Conservation (phyloP, 768 basidiomycete species). For the Tulasnella sp. region DNA sequence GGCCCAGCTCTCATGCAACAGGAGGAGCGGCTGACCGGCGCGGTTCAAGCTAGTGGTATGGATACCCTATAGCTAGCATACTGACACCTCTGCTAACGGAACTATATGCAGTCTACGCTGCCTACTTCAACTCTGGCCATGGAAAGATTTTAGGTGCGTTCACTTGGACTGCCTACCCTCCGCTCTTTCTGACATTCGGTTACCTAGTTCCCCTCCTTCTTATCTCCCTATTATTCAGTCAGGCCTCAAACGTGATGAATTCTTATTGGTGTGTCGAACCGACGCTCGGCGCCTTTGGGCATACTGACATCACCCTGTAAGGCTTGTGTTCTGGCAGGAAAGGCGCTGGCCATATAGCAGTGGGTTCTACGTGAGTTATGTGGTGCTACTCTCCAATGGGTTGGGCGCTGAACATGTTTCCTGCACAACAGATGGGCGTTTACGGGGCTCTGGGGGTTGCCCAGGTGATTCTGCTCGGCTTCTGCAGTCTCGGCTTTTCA, state of each 20-base stretch:
- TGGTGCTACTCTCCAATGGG: neutral
- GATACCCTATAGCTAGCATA: no score
- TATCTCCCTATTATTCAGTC: neutral
- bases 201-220: neutral
- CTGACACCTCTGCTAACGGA: neutral
- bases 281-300: neutral
- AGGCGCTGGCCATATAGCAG: conserved; percentile 6
- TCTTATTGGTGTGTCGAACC: neutral
- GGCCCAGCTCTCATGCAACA: conserved; percentile 49
- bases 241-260: conserved; percentile 16
- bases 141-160: neutral
- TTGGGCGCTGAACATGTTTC: neutral
- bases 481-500: neutral
- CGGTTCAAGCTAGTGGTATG: conserved; percentile 44
- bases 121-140: conserved; percentile 3
- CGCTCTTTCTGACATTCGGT: neutral
- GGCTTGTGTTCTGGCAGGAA: conserved; percentile 22
- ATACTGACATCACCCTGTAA: neutral
- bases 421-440: neutral
- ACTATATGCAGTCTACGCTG: neutral
- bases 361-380: conserved; percentile 6
- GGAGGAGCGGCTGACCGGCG: conserved; percentile 62
- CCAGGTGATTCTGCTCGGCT: neutral
- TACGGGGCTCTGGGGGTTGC: neutral
- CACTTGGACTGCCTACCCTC: neutral